phyloP scores from a whole-genome alignment of 139 green algal genomes.

The Nannochloris sp. region DNA sequence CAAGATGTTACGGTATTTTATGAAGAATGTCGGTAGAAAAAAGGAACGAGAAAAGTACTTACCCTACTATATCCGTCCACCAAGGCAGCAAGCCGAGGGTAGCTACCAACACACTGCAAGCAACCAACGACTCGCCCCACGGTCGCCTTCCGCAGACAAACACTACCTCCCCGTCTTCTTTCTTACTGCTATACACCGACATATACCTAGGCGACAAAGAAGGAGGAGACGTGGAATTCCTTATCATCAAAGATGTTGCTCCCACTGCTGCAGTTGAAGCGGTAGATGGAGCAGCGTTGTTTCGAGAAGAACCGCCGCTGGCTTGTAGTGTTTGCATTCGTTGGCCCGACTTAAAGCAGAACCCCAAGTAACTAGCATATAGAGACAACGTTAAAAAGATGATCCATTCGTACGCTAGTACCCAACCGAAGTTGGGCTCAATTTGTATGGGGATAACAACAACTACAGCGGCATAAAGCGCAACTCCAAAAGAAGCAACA shows the following conservation, averaged over 20 bases:
- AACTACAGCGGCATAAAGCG: neutral
- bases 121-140: neutral
- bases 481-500: neutral
- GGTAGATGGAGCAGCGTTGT: neutral
- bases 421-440: conserved; percentile 33
- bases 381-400: conserved; percentile 20
- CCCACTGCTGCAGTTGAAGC: neutral
- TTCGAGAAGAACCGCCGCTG: neutral
- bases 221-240: neutral
- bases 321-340: neutral
- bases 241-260: neutral
- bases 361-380: conserved; percentile 25
- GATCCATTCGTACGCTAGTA: conserved; percentile 39
- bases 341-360: conserved; percentile 9
- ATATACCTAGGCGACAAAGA: neutral
- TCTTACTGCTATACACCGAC: neutral
- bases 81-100: too few relatives aligned
- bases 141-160: neutral
- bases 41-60: too few relatives aligned
- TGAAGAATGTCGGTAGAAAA: too few relatives aligned
- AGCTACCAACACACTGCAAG: too few relatives aligned
- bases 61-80: too few relatives aligned
- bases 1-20: too few relatives aligned
- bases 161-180: neutral
- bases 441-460: conserved; percentile 7